phyloP scores from a whole-genome alignment of 176 grass and related monocot genomes.

The Pontederia paniculata region DNA sequence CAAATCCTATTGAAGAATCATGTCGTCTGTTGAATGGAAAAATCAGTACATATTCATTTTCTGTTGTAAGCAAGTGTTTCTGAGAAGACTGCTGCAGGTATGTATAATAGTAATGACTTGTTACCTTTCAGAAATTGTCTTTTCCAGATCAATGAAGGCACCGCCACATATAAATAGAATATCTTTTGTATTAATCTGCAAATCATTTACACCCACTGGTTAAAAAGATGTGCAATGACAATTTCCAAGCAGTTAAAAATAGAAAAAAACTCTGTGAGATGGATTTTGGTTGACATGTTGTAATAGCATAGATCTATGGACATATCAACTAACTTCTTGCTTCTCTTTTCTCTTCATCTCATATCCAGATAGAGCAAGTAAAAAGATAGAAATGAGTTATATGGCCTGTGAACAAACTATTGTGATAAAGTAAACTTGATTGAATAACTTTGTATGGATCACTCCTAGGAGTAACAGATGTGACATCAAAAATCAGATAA shows the following conservation, averaged over 20 bases:
- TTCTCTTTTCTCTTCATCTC: not conserved
- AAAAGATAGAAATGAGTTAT: no score
- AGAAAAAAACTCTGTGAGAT: not conserved
- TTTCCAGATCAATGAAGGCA: slow-evolving; percentile 95
- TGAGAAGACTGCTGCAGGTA: slow-evolving; percentile 3
- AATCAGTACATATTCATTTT: slow-evolving; percentile 15
- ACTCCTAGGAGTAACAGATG: no score
- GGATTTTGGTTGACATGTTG: not conserved
- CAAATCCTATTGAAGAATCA: slow-evolving; percentile 99
- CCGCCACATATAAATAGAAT: slow-evolving; percentile 99
- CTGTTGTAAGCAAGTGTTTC: slow-evolving; percentile 8
- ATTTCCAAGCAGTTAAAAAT: not conserved
- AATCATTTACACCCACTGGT: slow-evolving; percentile 10
- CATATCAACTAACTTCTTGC: not conserved
- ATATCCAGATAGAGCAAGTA: no score
- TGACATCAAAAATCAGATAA: no score
- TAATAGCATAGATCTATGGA: not conserved
- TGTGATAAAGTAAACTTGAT: no score
- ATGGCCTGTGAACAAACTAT: no score
- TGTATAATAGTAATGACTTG: not conserved
- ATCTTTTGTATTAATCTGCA: slow-evolving; percentile 97
- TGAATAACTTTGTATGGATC: no score
- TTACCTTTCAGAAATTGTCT: slow-evolving; percentile 98
- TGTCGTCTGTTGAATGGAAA: slow-evolving; percentile 57
- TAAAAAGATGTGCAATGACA: slow-evolving; percentile 13